Conservation (phyloP, 2,329 filamentous ascomycete species). For the Colletotrichum australisinense region DNA sequence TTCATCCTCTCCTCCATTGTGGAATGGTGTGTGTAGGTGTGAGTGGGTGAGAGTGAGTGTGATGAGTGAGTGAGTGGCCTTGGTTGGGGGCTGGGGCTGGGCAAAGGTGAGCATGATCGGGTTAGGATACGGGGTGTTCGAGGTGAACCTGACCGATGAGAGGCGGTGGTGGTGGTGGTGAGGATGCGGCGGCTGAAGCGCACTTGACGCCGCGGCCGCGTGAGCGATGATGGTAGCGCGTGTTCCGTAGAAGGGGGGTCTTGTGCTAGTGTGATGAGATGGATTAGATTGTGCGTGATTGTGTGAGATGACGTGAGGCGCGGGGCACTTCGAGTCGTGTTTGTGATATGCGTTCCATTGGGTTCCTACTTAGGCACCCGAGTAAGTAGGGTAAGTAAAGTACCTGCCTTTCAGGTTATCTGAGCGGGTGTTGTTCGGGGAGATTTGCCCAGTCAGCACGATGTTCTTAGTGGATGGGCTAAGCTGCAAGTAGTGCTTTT, state of each 20-base stretch:
- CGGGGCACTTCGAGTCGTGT: neutral
- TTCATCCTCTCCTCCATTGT: neutral
- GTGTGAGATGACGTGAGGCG: constrained; percentile 26
- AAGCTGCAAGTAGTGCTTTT: neutral
- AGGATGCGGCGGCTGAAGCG: neutral
- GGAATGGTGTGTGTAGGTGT: neutral
- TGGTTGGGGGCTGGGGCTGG: neutral
- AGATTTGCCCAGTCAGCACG: neutral
- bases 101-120: neutral
- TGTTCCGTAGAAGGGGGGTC: neutral
- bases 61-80: neutral
- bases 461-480: neutral
- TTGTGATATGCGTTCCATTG: no score
- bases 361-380: no score
- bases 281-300: neutral
- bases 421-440: neutral
- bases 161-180: neutral
- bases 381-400: neutral
- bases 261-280: neutral
- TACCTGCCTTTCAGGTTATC: neutral
- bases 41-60: neutral
- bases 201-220: constrained; percentile 7
- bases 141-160: neutral
- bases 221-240: neutral
- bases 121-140: neutral